phyloP scores from a whole-genome alignment of 768 basidiomycete genomes.

The Lentinula sp. region DNA sequence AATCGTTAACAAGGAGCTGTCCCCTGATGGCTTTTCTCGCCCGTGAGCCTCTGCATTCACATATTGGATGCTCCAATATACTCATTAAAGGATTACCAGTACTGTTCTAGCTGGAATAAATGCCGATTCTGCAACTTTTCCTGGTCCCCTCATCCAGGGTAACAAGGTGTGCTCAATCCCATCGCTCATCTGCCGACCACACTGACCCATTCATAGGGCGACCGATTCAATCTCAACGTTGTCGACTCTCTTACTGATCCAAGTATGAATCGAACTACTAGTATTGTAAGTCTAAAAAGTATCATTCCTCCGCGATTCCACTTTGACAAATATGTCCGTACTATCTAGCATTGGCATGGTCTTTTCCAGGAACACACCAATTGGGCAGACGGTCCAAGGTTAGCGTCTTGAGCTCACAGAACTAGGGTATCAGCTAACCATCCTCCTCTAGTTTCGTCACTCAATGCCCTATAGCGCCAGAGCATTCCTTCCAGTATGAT shows the following conservation, averaged over 20 bases:
- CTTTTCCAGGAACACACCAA: slow-evolving; percentile 17
- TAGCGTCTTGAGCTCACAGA: slow-evolving; percentile 1
- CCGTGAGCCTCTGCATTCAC: not conserved
- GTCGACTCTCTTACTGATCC: slow-evolving; percentile 29
- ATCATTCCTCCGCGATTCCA: not conserved
- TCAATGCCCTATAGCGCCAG: slow-evolving; percentile 41
- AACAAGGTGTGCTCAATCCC: slow-evolving; percentile 3
- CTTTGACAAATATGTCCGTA: not conserved
- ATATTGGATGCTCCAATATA: not conserved
- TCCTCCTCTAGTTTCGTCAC: slow-evolving; percentile 20
- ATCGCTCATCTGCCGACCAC: too few species aligned
- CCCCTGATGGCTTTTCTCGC: not conserved
- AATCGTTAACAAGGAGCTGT: slow-evolving; percentile 5
- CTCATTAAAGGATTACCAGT: not conserved
- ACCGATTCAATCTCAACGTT: slow-evolving; percentile 29
- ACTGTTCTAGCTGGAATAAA: slow-evolving; percentile 4
- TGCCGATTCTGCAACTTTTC: not conserved
- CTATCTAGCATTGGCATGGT: slow-evolving; percentile 19
- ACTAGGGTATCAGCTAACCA: not conserved
- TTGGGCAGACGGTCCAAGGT: slow-evolving; percentile 17
- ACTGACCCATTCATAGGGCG: slow-evolving; percentile 19
- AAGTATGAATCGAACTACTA: slow-evolving; percentile 29
- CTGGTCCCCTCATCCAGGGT: slow-evolving; percentile 8
- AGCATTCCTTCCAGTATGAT: slow-evolving; percentile 34
- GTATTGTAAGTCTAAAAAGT: slow-evolving; percentile 23